Percentiles rank a stretch among this genome's conserved stretches.
Conservation (phyloP, 192 early-diverging fungal genomes). For the Chytriomyces sp. region DNA sequence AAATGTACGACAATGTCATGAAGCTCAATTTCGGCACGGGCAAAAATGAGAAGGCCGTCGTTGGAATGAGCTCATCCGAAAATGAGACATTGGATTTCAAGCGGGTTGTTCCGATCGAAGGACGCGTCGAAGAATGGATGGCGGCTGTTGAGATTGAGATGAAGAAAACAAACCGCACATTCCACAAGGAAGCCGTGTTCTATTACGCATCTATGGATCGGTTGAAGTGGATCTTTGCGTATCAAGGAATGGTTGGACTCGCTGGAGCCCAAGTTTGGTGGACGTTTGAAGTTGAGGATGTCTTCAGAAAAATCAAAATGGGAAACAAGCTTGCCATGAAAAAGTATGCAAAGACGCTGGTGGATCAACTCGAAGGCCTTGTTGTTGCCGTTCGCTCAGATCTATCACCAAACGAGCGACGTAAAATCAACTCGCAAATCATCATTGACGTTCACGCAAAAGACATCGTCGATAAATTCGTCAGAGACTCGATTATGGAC, state of each 20-base stretch:
- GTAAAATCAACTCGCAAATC: slow-evolving; percentile 64
- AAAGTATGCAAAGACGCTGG: slow-evolving; percentile 57
- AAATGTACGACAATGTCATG: slow-evolving; percentile 69
- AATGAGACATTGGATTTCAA: slow-evolving; percentile 60
- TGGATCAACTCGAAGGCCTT: slow-evolving; percentile 60
- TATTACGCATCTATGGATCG: slow-evolving; percentile 65
- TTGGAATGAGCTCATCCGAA: slow-evolving; percentile 65
- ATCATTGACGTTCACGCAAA: slow-evolving; percentile 69
- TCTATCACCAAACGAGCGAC: slow-evolving; percentile 57
- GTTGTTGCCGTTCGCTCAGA: slow-evolving; percentile 61
- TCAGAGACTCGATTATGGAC: slow-evolving; percentile 61
- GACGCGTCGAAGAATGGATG: slow-evolving; percentile 69
- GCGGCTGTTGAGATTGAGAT: slow-evolving; percentile 63
- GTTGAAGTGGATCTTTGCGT: slow-evolving; percentile 56
- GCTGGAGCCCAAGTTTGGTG: slow-evolving; percentile 71
- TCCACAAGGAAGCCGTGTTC: slow-evolving; percentile 68
- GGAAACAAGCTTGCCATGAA: slow-evolving; percentile 68
- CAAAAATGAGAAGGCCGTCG: slow-evolving; percentile 62
- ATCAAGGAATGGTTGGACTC: slow-evolving; percentile 62
- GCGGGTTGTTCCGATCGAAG: slow-evolving; percentile 54
- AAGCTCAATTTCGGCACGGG: slow-evolving; percentile 68
- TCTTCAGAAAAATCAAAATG: slow-evolving; percentile 60
- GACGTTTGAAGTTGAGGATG: slow-evolving; percentile 72
- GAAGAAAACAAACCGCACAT: slow-evolving; percentile 62
- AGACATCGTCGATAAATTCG: slow-evolving; percentile 67